phyloP scores from a whole-genome alignment of 1,139 yeast genomes.

The Kluyveromyces sp. region DNA sequence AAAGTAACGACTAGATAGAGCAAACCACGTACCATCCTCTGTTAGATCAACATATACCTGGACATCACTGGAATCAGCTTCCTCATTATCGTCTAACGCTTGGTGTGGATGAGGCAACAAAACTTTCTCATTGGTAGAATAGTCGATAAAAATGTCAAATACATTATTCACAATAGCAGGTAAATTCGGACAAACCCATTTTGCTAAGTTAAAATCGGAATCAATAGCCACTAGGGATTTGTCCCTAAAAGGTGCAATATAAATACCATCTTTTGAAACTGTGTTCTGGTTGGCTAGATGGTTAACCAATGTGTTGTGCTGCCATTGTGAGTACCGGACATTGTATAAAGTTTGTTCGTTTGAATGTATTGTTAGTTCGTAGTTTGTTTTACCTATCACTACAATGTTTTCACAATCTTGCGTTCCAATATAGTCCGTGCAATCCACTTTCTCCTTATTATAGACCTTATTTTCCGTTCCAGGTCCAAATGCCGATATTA shows the following conservation, averaged over 20 bases:
- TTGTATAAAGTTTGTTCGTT: constrained; percentile 70
- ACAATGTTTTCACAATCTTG: constrained; percentile 23
- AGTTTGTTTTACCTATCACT: constrained; percentile 39
- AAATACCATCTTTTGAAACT: constrained; percentile 58
- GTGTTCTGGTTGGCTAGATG: constrained; percentile 50
- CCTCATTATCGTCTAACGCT: constrained; percentile 20
- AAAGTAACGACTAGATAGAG: constrained; percentile 67
- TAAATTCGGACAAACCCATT: constrained; percentile 56
- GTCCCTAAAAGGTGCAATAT: constrained; percentile 80
- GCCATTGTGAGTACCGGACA: constrained; percentile 86
- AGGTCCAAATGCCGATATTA: constrained; percentile 64
- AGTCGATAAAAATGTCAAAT: constrained; percentile 29
- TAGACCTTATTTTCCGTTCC: constrained; percentile 22
- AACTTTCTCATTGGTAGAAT: constrained; percentile 25
- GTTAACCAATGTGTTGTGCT: constrained; percentile 78
- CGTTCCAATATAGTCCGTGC: constrained; percentile 7
- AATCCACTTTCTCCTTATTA: constrained; percentile 10
- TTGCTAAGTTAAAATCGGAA: constrained; percentile 55
- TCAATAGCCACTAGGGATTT: constrained; percentile 62
- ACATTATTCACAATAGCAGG: constrained; percentile 28
- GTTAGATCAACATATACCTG: constrained; percentile 63
- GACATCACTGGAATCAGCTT: constrained; percentile 15
- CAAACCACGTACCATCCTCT: constrained; percentile 71
- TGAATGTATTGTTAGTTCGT: constrained; percentile 56
- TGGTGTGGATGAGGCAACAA: constrained; percentile 59